These are phyloP conservation scores for Saccharomycopsis sp. DNA, from an alignment of 805 yeast genomes.

Conservation along the genomic window DNA sequence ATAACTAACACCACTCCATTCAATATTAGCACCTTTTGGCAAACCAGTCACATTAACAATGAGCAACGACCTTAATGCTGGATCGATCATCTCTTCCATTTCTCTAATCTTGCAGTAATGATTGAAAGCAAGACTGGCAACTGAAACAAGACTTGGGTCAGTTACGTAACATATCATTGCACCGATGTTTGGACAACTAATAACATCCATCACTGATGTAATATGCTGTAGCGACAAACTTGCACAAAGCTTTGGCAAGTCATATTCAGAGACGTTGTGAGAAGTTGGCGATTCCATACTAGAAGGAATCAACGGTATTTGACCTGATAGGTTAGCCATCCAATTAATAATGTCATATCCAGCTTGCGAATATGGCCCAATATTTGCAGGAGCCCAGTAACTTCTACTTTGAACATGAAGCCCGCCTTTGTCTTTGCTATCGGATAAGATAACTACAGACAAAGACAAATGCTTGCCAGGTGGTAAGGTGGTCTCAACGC, in stretches of 20 bases:
- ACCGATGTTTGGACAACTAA: conserved; percentile 39
- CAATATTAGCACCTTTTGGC: conserved; percentile 60
- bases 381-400: conserved; percentile 98
- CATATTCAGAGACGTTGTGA: conserved; percentile 15
- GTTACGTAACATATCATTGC: conserved; percentile 52
- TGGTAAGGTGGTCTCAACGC: conserved; percentile 58
- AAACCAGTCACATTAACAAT: conserved; percentile 49
- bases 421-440: conserved; percentile 35
- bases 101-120: not conserved
- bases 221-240: conserved; percentile 71
- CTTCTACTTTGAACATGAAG: conserved; percentile 89
- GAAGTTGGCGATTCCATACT: conserved; percentile 43
- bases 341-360: conserved; percentile 42
- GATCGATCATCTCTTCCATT: not conserved
- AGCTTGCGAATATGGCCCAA: conserved; percentile 95
- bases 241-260: conserved; percentile 31
- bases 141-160: conserved; percentile 23
- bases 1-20: conserved; percentile 66
- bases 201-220: conserved; percentile 49
- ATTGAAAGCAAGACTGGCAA: conserved; percentile 5
- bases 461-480: conserved; percentile 38
- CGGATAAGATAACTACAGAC: conserved; percentile 46
- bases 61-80: conserved; percentile 30
- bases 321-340: conserved; percentile 72
- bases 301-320: conserved; percentile 77